Base-by-base conservation (phyloP, 768 basidiomycete species). In the Rhodotorula toruloides region DNA sequence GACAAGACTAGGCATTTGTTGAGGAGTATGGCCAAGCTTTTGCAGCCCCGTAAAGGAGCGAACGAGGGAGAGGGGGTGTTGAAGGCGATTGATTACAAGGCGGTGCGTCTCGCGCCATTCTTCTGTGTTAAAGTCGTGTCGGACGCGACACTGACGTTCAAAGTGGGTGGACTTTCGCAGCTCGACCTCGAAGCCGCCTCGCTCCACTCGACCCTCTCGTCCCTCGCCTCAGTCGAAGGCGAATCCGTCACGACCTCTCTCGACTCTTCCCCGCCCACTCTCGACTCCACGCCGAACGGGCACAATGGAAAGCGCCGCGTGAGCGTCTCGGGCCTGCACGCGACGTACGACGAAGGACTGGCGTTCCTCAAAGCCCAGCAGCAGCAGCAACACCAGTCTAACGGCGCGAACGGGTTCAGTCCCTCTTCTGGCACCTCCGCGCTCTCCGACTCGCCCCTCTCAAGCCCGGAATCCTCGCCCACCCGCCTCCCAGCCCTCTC, bases 121-220 rank as follows among this genome's bases (percentile, higher is more conserved):
- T 31, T 61, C 22, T 81, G 85, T 12, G 75, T 81, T 27, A 48
- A 46, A 16, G 44, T 46, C 21, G 12, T 9, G 44, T 42, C 11
- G 13, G 40, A 27, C 74, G 74, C 27, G 9, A 21, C 31, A 37
- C 39, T 25, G 21, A 53, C 11, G 25, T 36, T 72, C 9, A 75
- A 74, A 21, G 22, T 12, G 44, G 39, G 13, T 74, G 88, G 84
- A 3, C 93, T 92, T 76, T 90, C 88, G 79, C 91, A 94, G 27
- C 87, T 99, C 58, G 96, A 98, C 75, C 85, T 98, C 37, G 91
- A 96, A 76, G 82, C 87, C 71, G 84, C 83, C 54, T 92, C 96
- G 75, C 85, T 98, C 32, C 83, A 85, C 63, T 86, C 91, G 40
- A 88, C 90, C 13, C 83, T 98, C 32, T 78, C 79, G 27, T 81